Evolutionary conservation across 1,284 basidiomycete species (phyloP).

Genomic region (Tremellales sp.): DNA sequence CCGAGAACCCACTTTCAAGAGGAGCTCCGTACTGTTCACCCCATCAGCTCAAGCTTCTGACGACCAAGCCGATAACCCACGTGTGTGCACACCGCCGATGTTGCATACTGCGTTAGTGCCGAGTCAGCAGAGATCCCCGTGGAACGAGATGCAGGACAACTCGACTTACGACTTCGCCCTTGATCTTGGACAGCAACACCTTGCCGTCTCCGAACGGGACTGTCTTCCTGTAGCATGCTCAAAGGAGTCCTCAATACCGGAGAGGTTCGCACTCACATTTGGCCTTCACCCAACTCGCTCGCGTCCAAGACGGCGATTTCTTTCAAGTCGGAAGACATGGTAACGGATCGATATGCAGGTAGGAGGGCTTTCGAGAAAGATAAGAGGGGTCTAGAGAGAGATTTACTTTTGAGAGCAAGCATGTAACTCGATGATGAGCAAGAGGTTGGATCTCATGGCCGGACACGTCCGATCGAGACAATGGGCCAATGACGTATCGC

Average conservation of each 20-base stretch:
- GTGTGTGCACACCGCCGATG: conserved; percentile 83
- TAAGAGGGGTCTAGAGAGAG: too few relatives aligned
- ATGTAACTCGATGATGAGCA: too few relatives aligned
- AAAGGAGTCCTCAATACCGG: too few relatives aligned
- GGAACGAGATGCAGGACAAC: background rate
- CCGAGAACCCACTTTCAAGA: conserved; percentile 28
- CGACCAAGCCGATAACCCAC: conserved; percentile 20
- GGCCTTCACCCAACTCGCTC: conserved; percentile 66
- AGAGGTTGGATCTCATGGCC: too few relatives aligned
- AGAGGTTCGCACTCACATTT: conserved; percentile 69
- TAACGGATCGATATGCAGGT: too few relatives aligned
- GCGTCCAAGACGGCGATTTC: too few relatives aligned
- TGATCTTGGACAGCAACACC: conserved; percentile 72
- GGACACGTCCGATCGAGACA: too few relatives aligned
- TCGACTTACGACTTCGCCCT: conserved; percentile 54
- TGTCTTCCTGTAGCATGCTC: conserved; percentile 57
- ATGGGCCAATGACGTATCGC: too few relatives aligned
- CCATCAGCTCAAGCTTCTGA: conserved; percentile 3
- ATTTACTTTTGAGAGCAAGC: too few relatives aligned
- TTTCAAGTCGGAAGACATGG: too few relatives aligned
- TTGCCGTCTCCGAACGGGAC: conserved; percentile 74
- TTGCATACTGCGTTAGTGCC: conserved; percentile 55
- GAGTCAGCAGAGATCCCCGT: conserved; percentile 45
- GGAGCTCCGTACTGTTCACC: conserved; percentile 40
- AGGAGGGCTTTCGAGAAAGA: too few relatives aligned